Percentiles rank a stretch among this genome's conserved stretches.
These are phyloP conservation scores for Fraxinus anomala DNA, from an alignment of 257 asterid genomes.

Conservation along the genomic window DNA sequence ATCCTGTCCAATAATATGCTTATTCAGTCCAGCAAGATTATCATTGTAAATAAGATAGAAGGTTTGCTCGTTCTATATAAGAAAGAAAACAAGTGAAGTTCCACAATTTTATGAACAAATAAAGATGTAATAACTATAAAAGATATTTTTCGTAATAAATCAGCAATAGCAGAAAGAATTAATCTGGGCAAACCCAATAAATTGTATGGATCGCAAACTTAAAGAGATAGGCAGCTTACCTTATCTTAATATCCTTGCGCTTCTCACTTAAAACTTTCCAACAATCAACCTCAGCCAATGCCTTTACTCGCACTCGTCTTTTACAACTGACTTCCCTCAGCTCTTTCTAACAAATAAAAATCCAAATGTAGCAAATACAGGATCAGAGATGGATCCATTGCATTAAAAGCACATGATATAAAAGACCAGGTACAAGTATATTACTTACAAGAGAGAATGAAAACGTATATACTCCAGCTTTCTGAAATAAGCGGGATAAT, in stretches of 20 bases:
- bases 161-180: not conserved
- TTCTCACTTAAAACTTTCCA: conserved; percentile 47
- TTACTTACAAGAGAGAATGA: conserved; percentile 59
- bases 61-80: not conserved
- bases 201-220: not conserved
- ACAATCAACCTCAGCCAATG: conserved; percentile 37
- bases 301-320: conserved; percentile 44
- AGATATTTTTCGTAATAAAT: not conserved
- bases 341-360: conserved; percentile 35
- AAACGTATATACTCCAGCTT: conserved; percentile 53
- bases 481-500: conserved; percentile 35
- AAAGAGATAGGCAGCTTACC: conserved; percentile 35
- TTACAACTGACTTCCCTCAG: conserved; percentile 28
- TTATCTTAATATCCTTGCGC: conserved; percentile 25
- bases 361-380: conserved; percentile 18
- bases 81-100: not conserved
- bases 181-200: not conserved
- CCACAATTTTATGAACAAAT: not conserved
- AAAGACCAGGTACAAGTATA: not conserved
- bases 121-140: not conserved
- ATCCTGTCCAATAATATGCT: conserved; percentile 42
- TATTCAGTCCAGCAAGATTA: not conserved
- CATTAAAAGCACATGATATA: not conserved
- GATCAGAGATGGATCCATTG: conserved; percentile 21
- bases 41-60: not conserved